phyloP scores from a whole-genome alignment of 352 stramenopile species.

The Phytophthora colocasiae region DNA sequence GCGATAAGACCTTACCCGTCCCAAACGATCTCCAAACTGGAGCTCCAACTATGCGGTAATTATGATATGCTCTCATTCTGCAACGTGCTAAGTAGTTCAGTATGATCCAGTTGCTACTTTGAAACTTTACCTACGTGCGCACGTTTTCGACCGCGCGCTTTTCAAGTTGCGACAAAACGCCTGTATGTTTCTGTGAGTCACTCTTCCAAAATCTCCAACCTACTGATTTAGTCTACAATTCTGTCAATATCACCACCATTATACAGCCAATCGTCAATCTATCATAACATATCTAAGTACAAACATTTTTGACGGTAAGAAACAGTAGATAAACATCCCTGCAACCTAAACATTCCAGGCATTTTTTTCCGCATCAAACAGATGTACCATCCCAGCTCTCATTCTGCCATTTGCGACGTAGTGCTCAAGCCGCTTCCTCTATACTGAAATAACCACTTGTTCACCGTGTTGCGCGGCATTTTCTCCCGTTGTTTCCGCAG shows the following conservation, averaged over 20 bases:
- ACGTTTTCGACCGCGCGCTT: constrained; percentile 12
- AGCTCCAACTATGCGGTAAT: constrained; percentile 15
- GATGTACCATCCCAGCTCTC: constrained; percentile 3
- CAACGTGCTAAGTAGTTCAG: constrained; percentile 12
- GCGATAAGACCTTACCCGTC: neutral
- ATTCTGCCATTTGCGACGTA: constrained; percentile 36
- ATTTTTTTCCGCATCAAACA: constrained; percentile 10
- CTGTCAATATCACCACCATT: too few species aligned
- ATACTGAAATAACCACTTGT: constrained; percentile 2
- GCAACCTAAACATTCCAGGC: constrained; percentile 1
- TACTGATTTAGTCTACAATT: neutral
- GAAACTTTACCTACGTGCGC: constrained; percentile 30
- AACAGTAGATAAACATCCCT: constrained; percentile 9
- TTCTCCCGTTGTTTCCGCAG: constrained; percentile 28
- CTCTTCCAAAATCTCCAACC: neutral
- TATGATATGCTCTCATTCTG: constrained; percentile 5
- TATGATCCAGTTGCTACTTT: constrained; percentile 19
- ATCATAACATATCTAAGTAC: neutral
- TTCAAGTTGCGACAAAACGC: constrained; percentile 18
- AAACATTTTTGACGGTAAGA: neutral
- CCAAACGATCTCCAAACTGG: constrained; percentile 10
- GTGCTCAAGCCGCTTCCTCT: constrained; percentile 4
- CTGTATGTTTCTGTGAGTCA: constrained; percentile 21
- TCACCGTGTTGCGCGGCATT: constrained; percentile 21
- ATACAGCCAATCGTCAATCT: too few species aligned